Base-by-base conservation (phyloP, 352 stramenopile genomes). In the Globisporangium paddicum region DNA sequence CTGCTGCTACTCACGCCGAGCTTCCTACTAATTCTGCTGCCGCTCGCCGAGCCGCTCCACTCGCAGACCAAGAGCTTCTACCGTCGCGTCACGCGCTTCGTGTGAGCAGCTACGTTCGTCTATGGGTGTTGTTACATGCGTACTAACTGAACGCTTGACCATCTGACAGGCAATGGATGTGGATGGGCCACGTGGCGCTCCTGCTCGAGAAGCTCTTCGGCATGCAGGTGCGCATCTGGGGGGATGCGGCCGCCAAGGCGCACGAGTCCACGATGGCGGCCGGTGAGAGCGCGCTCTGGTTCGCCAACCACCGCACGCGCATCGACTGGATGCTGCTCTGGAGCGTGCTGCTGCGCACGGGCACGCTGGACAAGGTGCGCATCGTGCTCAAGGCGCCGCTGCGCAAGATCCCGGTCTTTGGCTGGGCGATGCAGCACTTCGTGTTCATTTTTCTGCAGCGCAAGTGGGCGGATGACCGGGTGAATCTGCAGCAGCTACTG, bases 301-400 rank as follows among this genome's bases (percentile, higher is more conserved):
- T 92, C 28, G 75, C 70, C 7, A 95, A 93, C 61, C 85, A 95
- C 54, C 82, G 83, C 55, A 93, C 82, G 60, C 79, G 81, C 58
- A 86, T 93, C 53, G 85, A 95, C 67, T 93, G 82, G 82, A 93
- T 93, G 82, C 63, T 93, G 28, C 59, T 93, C 37, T 95, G 85
- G 85, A 79, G 69, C 41, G 61, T 95, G 25, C 72, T 79, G 9
- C 67, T 86, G 61, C 69, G 83, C 26, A 86, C 70, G 19, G 58
- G 62, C 9, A 74, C 72, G 42, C 68, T 89, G 35, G 66, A 77
- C 40, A 67, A 77, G 21, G 62, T 95, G 41, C 75, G 76, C 47
- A 91, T 95, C 52, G 67, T 92, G 25, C 72, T 91, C 51, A 95
- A 95, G 66, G 77, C 76, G n/a, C 76, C 79, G 23, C 66, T 95